Evolutionary conservation across 768 basidiomycete species (phyloP), one percentile per base, ranked within the genome.

Genomic region (button mushroom (Agaricus bisporus)): DNA sequence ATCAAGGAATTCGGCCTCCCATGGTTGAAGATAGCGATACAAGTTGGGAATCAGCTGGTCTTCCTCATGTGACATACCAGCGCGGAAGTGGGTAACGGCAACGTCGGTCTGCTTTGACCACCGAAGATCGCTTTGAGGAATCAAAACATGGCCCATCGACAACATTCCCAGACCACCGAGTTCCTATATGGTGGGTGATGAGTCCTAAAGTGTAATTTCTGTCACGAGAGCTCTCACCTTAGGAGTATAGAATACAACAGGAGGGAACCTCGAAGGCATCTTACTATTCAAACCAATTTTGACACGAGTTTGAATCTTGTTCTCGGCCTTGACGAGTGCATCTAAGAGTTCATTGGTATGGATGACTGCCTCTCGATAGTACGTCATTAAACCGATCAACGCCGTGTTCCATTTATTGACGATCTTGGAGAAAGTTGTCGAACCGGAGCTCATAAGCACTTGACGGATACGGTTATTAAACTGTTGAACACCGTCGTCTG

Each of bases 271-370:
- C 4, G 94, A 97, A 20, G 97, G 97, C 97, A 99, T 98, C 75
- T 98, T 97, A 69, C 89, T 91, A 78, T 98, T 97, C 61, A 97
- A 66, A n/a, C 95, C 97, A 58, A 99, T 98, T 80, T 98, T 98
- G 64, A 99, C 95, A 72, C 97, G 91, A 3, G 95, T 98, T 71
- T 99, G 97, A 44, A 98, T 95, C 78, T 98, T 98, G 81, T 98
- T 98, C 74, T 99, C 95, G 1, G 95, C 93, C 71, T 99, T 99
- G 64, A 99, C 97, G 38, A 98, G 78, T 0, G 93, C 82, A 66
- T 98, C 97, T 46, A 99, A 81, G 17, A 99, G 76, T 69, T 98
- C 95, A 62, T 94, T 93, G 41, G 95, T 98, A 68, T 97, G 93
- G 50, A 98, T 93, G 60, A 98, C 94, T 26, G 95, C 95, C 64